Evolutionary conservation across 108 stramenopile species (phyloP).

Genomic region (Nitzschia palea): DNA sequence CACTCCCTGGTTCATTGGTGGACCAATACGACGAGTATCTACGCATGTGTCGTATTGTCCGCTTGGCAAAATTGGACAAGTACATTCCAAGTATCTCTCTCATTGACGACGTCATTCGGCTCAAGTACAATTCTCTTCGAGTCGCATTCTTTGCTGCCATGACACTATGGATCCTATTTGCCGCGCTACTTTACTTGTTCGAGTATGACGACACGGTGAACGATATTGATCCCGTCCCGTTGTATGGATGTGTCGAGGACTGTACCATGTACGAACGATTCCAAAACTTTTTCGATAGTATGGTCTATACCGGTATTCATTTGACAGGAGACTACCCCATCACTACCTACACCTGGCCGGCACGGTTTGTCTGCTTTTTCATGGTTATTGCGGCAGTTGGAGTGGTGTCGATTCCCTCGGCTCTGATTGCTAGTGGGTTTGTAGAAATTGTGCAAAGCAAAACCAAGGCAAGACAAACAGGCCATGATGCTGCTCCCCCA

Average conservation of each 20-base stretch:
- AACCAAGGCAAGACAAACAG: constrained; percentile 31
- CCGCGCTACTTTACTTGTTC: constrained; percentile 73
- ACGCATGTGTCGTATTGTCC: constrained; percentile 83
- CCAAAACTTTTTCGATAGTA: constrained; percentile 62
- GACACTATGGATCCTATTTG: constrained; percentile 83
- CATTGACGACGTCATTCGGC: constrained; percentile 86
- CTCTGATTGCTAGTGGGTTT: constrained; percentile 87
- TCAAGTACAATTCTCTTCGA: constrained; percentile 63
- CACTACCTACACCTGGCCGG: constrained; percentile 62
- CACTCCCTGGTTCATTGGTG: constrained; percentile 59
- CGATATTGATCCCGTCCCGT: constrained; percentile 67
- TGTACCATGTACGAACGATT: constrained; percentile 78
- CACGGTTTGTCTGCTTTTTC: constrained; percentile 71
- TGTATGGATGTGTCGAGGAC: constrained; percentile 64
- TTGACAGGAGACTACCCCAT: constrained; percentile 68
- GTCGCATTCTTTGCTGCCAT: constrained; percentile 75
- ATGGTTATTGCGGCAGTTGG: constrained; percentile 90
- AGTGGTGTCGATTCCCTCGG: constrained; percentile 86
- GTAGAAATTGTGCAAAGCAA: constrained; percentile 85
- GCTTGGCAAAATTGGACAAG: constrained; percentile 86
- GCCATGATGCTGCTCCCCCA: constrained; percentile 1
- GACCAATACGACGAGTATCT: constrained; percentile 87
- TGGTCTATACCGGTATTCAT: constrained; percentile 69
- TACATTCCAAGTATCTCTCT: constrained; percentile 85
- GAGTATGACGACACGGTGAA: constrained; percentile 73